Evolutionary conservation across 177 flowering plant species (phyloP), one percentile per base, ranked within the genome.

Genomic region (Telopea speciosissima): DNA sequence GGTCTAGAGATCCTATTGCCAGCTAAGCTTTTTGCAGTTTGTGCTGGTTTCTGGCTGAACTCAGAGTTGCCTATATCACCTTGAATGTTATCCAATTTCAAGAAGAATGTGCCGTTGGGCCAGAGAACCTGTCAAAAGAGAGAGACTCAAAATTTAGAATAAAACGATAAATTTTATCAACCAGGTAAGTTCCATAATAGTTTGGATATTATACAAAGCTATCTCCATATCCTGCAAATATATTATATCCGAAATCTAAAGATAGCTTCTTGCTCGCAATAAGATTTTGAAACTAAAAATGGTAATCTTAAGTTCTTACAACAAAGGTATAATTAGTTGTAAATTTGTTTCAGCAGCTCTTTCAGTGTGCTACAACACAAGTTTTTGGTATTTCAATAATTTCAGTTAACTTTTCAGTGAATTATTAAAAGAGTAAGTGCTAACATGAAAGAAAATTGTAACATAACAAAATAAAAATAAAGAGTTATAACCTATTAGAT

Each of bases 41-140:
- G 79, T 36, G 61, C 69, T 59, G 81, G 58, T 69, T 70, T 79
- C 69, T 77, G 66, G 70, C 64, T 67, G 28, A 54, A 61, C 63
- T 75, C 65, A 70, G 24, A 36, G 25, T 75, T 79, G 74, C 74
- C 83, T 11, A 40, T 56, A 24, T 71, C 61, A 42, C 72, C 71
- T 68, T 63, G 81, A 66, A 42, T 25, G 49, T 23, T 72, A 31
- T 76, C 79, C 63, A 89, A 64, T 66, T 65, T 83, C 71, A 83
- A 68, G 74, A 93, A 93, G 82, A 96, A 96, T 61, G 60, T 86
- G 8, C 96, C 99, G 80, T 81, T 82, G 16, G 99, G 99, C 98
- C 98, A 96, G n/a, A 96, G 89, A 78, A 85, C 74, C 99, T 96
- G 79, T 62, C 24, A 71, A 72, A 76, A 59, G 59, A 62, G 54